phyloP scores from a whole-genome alignment of 2,329 filamentous ascomycete species.

The Venturia pyrina region DNA sequence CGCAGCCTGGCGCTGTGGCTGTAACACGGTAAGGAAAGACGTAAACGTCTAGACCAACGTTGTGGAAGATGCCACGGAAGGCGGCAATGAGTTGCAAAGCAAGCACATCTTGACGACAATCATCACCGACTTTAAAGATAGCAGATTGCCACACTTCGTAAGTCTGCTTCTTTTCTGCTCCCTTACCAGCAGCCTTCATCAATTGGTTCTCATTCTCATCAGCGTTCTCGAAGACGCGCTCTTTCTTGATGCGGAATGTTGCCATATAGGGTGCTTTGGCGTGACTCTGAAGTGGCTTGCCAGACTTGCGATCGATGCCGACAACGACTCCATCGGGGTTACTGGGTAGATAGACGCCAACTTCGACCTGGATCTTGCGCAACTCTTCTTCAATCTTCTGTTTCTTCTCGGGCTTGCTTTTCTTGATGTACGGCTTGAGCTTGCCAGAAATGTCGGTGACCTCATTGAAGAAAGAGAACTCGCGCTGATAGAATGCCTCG shows the following conservation, averaged over 20 bases:
- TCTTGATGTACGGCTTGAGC: constrained; percentile 85
- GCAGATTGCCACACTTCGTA: constrained; percentile 94
- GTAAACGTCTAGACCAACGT: constrained; percentile 88
- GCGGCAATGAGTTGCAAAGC: constrained; percentile 96
- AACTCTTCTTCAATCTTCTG: constrained; percentile 98
- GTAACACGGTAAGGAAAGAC: constrained; percentile 97
- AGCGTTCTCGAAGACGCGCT: constrained; percentile 44
- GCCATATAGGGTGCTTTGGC: constrained; percentile 99
- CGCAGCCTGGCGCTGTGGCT: constrained; percentile 91
- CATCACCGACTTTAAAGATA: constrained; percentile 99
- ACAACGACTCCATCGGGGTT: constrained; percentile 97
- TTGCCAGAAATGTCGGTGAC: constrained; percentile 94
- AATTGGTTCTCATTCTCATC: constrained; percentile 34
- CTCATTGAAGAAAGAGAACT: constrained; percentile 97
- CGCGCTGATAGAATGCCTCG: constrained; percentile 78
- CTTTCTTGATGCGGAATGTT: constrained; percentile 92
- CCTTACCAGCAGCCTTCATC: constrained; percentile 23
- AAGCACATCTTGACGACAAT: constrained; percentile 93
- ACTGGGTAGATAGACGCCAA: constrained; percentile 92
- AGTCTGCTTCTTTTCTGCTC: constrained; percentile 29
- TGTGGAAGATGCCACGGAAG: constrained; percentile 94
- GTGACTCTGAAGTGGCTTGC: constrained; percentile 93
- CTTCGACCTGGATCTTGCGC: constrained; percentile 91
- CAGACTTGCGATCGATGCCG: constrained; percentile 94
- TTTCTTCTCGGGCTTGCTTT: constrained; percentile 91